Conservation (phyloP, 306 rosid genomes). For the Rosa chinensis region DNA sequence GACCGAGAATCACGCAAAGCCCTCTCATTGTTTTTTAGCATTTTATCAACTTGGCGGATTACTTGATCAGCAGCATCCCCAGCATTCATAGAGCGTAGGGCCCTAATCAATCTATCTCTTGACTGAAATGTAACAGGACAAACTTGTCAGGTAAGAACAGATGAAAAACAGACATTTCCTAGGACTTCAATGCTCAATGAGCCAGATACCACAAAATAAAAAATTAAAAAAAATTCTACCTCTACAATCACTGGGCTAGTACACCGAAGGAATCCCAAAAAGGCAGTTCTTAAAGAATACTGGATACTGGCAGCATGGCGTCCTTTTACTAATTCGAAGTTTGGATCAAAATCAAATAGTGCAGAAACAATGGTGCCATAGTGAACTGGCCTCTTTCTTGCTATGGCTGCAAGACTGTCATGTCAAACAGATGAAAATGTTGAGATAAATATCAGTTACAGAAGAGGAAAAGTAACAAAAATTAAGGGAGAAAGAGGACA, state of each 20-base stretch:
- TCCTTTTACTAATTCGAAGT: slow-evolving; percentile 62
- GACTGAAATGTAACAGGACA: slow-evolving; percentile 50
- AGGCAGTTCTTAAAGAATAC: slow-evolving; percentile 82
- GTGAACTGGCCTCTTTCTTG: slow-evolving; percentile 80
- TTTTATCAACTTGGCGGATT: slow-evolving; percentile 87
- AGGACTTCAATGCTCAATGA: slow-evolving; percentile 14
- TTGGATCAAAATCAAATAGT: slow-evolving; percentile 77
- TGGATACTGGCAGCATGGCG: slow-evolving; percentile 79
- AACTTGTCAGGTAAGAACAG: slow-evolving; percentile 34
- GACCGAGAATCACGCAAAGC: slow-evolving; percentile 66
- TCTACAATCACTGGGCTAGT: slow-evolving; percentile 71
- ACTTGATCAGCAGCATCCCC: slow-evolving; percentile 98
- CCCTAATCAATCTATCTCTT: slow-evolving; percentile 77
- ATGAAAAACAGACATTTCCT: slow-evolving; percentile 21
- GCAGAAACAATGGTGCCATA: slow-evolving; percentile 61
- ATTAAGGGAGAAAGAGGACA: neutral
- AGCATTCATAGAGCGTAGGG: slow-evolving; percentile 84
- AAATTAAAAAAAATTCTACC: slow-evolving; percentile 45
- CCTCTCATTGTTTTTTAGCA: slow-evolving; percentile 79
- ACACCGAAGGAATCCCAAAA: slow-evolving; percentile 91
- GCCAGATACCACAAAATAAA: neutral
- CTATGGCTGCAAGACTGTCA: slow-evolving; percentile 85
- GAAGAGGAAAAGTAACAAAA: neutral
- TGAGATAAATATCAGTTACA: neutral
- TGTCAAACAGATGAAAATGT: slow-evolving; percentile 37